These are phyloP conservation scores for Mrakia blollopis DNA, from an alignment of 768 basidiomycete species.

Conservation along the genomic window DNA sequence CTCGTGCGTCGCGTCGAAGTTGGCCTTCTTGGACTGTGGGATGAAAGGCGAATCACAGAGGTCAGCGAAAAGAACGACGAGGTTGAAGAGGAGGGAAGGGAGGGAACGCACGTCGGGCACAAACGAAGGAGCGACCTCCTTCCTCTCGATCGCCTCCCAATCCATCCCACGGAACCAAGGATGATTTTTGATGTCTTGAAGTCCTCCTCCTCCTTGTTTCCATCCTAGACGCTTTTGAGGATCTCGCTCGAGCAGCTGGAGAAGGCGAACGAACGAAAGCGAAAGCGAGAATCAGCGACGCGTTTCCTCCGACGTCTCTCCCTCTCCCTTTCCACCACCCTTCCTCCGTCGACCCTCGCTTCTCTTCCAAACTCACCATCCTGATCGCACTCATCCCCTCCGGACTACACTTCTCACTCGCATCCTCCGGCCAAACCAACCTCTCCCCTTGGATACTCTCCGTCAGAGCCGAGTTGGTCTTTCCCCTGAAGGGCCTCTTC, in stretches of 20 bases:
- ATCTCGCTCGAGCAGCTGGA: slow-evolving; percentile 84
- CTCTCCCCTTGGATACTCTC: slow-evolving; percentile 85
- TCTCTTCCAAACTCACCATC: slow-evolving; percentile 13
- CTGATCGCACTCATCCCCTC: slow-evolving; percentile 67
- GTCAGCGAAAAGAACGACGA: not conserved
- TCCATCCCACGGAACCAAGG: slow-evolving; percentile 79
- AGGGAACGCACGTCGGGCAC: slow-evolving; percentile 75
- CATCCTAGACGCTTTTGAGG: slow-evolving; percentile 73
- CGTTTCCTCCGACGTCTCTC: not conserved
- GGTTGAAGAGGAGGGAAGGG: not conserved
- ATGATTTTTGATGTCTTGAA: slow-evolving; percentile 69
- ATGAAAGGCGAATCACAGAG: not conserved
- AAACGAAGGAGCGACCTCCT: slow-evolving; percentile 65
- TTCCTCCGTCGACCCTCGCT: not conserved
- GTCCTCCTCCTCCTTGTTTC: slow-evolving; percentile 68
- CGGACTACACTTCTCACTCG: slow-evolving; percentile 68
- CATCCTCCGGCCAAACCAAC: slow-evolving; percentile 85
- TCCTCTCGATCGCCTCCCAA: slow-evolving; percentile 71
- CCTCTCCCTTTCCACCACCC: not conserved
- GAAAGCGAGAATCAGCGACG: slow-evolving; percentile 11
- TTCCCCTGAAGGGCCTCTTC: slow-evolving; percentile 83
- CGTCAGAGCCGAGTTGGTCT: slow-evolving; percentile 86
- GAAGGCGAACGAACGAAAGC: not conserved
- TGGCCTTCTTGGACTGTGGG: slow-evolving; percentile 88
- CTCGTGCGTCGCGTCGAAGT: slow-evolving; percentile 98